Conservation (phyloP, 2,329 filamentous ascomycete genomes). For the Lachnellula occidentalis region DNA sequence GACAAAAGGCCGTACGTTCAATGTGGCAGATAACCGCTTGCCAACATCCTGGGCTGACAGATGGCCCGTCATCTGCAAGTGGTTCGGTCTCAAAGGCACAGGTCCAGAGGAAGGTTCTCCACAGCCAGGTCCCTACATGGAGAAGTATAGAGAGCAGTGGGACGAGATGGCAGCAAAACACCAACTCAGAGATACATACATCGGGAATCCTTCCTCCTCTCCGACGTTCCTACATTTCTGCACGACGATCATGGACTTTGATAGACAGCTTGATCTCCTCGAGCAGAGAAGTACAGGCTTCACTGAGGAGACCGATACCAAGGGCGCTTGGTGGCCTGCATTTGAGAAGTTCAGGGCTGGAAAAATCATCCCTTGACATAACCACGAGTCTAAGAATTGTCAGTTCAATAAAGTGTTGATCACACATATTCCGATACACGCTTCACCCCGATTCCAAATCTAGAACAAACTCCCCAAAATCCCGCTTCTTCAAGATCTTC, state of each 20-base stretch:
- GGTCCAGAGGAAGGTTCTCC: constrained; percentile 28
- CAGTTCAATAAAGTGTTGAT: no score
- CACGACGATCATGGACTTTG: constrained; percentile 40
- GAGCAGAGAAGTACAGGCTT: background rate
- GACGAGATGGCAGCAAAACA: constrained; percentile 32
- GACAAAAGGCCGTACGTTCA: constrained; percentile 36
- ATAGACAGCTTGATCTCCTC: constrained; percentile 35
- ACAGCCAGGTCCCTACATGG: constrained; percentile 32
- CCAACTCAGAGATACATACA: constrained; percentile 33
- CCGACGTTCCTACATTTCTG: constrained; percentile 37
- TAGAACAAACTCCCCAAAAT: background rate
- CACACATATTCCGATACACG: no score
- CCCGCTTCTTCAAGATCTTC: background rate
- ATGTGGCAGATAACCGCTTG: constrained; percentile 36
- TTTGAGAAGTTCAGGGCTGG: background rate
- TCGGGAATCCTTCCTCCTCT: constrained; percentile 21
- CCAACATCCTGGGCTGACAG: constrained; percentile 37
- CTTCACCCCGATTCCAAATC: no score
- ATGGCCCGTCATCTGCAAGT: constrained; percentile 42
- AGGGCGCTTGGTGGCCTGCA: background rate
- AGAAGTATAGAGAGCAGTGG: constrained; percentile 30
- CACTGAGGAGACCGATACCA: background rate
- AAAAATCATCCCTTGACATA: no score
- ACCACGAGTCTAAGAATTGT: no score
- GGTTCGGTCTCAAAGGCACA: constrained; percentile 41